Conservation (phyloP, 768 basidiomycete genomes). For the Pisolithus tinctorius region DNA sequence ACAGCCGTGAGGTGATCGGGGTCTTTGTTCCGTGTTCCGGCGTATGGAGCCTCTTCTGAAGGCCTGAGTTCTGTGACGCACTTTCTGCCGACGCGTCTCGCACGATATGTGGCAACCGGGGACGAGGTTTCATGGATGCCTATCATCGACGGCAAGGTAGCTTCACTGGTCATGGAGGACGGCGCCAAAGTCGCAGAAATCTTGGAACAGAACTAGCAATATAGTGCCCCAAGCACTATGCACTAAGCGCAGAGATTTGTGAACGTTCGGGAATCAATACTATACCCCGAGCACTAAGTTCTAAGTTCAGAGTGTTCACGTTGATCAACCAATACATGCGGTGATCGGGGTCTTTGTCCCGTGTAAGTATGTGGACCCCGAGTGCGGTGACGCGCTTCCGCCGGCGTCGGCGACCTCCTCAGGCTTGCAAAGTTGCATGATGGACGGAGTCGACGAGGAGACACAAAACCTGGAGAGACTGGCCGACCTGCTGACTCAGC, state of each 20-base stretch:
- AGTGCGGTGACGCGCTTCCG: background rate
- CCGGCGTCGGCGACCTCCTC: background rate
- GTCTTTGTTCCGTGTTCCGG: background rate
- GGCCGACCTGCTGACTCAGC: conserved; percentile 47
- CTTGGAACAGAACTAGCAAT: no score
- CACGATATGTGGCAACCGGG: conserved; percentile 51
- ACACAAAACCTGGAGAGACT: conserved; percentile 56
- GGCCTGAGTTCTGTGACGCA: background rate
- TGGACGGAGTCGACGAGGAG: conserved; percentile 40
- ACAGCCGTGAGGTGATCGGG: background rate
- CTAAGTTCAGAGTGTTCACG: no score
- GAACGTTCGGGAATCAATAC: no score
- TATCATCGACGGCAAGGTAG: conserved; percentile 49
- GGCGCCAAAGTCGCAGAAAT: conserved; percentile 47
- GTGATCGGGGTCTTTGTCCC: background rate
- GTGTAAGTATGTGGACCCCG: background rate
- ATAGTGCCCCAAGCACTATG: no score
- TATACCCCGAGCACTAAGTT: no score
- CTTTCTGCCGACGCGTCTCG: background rate
- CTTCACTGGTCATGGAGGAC: conserved; percentile 45
- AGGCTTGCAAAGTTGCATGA: conserved; percentile 20
- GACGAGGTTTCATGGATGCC: conserved; percentile 68
- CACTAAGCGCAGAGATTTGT: no score
- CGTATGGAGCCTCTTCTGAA: no score
- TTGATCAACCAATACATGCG: background rate